Percentiles rank a stretch among this genome's conserved stretches.
phyloP scores from a whole-genome alignment of 495 filamentous ascomycete species.

The Margaritispora aquatica region DNA sequence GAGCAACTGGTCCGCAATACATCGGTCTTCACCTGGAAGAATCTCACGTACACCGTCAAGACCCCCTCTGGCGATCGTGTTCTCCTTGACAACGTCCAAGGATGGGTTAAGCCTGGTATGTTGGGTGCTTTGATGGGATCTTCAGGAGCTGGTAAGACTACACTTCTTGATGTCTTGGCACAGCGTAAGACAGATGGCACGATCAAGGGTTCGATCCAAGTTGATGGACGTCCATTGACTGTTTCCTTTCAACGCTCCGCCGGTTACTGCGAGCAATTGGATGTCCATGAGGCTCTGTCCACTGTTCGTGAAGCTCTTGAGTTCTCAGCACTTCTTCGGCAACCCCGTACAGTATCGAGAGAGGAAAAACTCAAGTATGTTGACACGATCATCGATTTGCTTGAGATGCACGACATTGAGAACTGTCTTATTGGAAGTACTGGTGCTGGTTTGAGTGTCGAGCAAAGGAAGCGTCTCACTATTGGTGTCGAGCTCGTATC shows the following conservation, averaged over 20 bases:
- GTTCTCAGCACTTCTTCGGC: slow-evolving; percentile 78
- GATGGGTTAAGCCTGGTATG: slow-evolving; percentile 74
- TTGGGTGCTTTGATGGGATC: slow-evolving; percentile 74
- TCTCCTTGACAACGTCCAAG: slow-evolving; percentile 65
- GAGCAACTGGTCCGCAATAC: slow-evolving; percentile 42
- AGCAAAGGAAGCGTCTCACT: slow-evolving; percentile 82
- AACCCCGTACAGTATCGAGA: slow-evolving; percentile 61
- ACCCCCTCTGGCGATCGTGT: slow-evolving; percentile 53
- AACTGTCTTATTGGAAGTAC: slow-evolving; percentile 77
- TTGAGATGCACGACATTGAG: slow-evolving; percentile 86
- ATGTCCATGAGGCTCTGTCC: slow-evolving; percentile 40
- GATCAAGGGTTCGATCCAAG: slow-evolving; percentile 39
- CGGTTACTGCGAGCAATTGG: slow-evolving; percentile 38
- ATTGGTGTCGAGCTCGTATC: slow-evolving; percentile 65
- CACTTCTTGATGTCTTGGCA: slow-evolving; percentile 35
- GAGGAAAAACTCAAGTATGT: slow-evolving; percentile 81
- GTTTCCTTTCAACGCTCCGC: slow-evolving; percentile 40
- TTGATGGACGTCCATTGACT: slow-evolving; percentile 39
- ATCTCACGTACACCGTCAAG: slow-evolving; percentile 59
- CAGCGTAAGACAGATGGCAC: slow-evolving; percentile 44
- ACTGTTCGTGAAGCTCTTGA: slow-evolving; percentile 84
- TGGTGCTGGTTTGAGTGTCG: slow-evolving; percentile 85
- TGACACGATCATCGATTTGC: slow-evolving; percentile 79
- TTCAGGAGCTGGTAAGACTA: slow-evolving; percentile 57
- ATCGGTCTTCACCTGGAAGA: slow-evolving; percentile 55